A percentile compares a stretch with the other conserved stretches of the same genome.
Conservation (phyloP, 2,329 filamentous ascomycete genomes). For the Didymella keratinophila region DNA sequence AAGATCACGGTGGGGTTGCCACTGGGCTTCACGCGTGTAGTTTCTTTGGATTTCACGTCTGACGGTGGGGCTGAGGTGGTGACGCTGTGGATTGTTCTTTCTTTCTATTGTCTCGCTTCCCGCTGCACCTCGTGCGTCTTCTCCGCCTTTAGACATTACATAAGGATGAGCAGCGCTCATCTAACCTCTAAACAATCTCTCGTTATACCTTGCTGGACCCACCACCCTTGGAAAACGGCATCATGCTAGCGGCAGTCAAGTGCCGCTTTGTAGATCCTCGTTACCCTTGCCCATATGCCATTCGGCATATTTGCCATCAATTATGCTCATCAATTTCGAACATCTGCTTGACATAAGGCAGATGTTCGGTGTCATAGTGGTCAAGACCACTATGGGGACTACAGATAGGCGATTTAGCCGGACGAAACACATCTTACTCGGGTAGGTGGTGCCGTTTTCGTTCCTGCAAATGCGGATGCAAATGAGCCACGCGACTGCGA, state of each 20-base stretch:
- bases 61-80: not conserved
- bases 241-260: not conserved
- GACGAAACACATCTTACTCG: not conserved
- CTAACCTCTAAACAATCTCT: not conserved
- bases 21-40: constrained; percentile 1
- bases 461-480: constrained; percentile 2
- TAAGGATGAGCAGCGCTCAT: not conserved
- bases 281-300: not conserved
- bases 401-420: not conserved
- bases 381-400: constrained; percentile 4
- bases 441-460: not conserved
- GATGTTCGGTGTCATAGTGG: not conserved
- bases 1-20: not conserved
- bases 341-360: not conserved
- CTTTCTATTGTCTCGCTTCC: not conserved
- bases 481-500: constrained; percentile 1
- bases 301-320: not conserved
- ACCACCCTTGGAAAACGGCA: not conserved
- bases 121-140: not conserved
- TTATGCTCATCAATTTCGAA: not conserved
- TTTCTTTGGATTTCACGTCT: not conserved
- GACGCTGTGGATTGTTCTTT: not conserved
- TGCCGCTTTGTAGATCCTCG: not conserved
- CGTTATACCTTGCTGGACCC: not conserved
- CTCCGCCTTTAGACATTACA: not conserved